A percentile compares a stretch with the other conserved stretches of the same genome.
Evolutionary conservation across 441 rosid genomes (phyloP).

Genomic region (Gossypium davidsonii): DNA sequence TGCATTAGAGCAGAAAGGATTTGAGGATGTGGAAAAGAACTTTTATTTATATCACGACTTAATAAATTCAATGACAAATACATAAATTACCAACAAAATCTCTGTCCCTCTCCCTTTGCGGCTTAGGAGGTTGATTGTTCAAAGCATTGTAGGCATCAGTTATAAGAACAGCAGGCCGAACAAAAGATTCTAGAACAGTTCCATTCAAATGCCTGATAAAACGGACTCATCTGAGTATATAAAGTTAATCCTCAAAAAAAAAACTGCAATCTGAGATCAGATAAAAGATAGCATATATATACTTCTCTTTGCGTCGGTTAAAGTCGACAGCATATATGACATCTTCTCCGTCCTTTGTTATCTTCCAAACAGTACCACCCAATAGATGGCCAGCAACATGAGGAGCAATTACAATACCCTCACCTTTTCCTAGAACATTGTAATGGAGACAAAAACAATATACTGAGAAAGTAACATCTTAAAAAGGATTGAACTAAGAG

Average conservation of each 20-base stretch:
- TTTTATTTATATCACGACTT: neutral
- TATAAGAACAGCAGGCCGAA: constrained; percentile 88
- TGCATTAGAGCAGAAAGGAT: constrained; percentile 7
- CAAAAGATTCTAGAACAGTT: constrained; percentile 81
- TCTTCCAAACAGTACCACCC: constrained; percentile 95
- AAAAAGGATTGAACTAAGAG: neutral
- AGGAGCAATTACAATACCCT: constrained; percentile 90
- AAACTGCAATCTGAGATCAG: constrained; percentile 12
- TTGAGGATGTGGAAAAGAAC: neutral
- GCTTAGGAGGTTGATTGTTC: constrained; percentile 67
- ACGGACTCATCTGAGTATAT: constrained; percentile 13
- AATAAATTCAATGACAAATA: constrained; percentile 5
- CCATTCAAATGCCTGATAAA: constrained; percentile 91
- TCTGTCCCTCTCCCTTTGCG: constrained; percentile 84
- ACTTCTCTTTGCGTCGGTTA: constrained; percentile 95
- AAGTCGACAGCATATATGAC: constrained; percentile 94
- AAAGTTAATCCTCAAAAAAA: neutral
- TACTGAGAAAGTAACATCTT: neutral
- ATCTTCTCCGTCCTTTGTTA: constrained; percentile 95
- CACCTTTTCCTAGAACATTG: constrained; percentile 69
- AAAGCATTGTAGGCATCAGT: constrained; percentile 89
- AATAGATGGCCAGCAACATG: constrained; percentile 92
- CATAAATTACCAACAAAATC: constrained; percentile 59
- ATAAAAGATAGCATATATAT: constrained; percentile 15
- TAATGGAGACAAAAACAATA: constrained; percentile 5